These are phyloP conservation scores for Carallia brachiata DNA, from an alignment of 345 rosid genomes.

Conservation along the genomic window DNA sequence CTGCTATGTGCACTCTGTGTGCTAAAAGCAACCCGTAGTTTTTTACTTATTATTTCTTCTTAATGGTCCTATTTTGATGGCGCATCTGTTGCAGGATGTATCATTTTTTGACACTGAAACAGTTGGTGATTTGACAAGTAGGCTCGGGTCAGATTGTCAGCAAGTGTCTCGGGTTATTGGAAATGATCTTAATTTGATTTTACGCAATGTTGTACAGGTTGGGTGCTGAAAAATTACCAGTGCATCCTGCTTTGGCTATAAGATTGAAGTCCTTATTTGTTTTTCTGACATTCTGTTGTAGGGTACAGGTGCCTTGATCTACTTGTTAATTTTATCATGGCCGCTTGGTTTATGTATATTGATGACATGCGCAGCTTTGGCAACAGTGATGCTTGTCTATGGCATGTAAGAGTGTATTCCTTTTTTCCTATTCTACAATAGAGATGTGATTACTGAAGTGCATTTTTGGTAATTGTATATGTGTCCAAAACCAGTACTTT, in stretches of 20 bases:
- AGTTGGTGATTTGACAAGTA: constrained; percentile 95
- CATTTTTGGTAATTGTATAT: constrained; percentile 8
- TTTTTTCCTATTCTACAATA: constrained; percentile 15
- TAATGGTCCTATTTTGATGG: constrained; percentile 15
- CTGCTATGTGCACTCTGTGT: constrained; percentile 10
- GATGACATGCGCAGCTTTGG: constrained; percentile 67
- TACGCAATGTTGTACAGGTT: constrained; percentile 92
- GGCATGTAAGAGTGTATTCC: constrained; percentile 61
- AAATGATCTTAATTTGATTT: constrained; percentile 82
- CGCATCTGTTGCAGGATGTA: constrained; percentile 58
- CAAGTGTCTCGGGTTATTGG: constrained; percentile 96
- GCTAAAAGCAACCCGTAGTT: constrained; percentile 5
- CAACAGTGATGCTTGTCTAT: constrained; percentile 70
- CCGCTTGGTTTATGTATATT: constrained; percentile 82
- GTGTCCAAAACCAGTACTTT: background rate
- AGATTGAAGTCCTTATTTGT: constrained; percentile 20
- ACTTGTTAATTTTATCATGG: constrained; percentile 78
- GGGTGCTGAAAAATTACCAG: constrained; percentile 8
- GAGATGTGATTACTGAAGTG: background rate
- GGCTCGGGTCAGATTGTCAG: constrained; percentile 98
- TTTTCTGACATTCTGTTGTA: constrained; percentile 33
- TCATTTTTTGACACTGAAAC: constrained; percentile 91
- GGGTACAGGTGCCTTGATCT: constrained; percentile 87
- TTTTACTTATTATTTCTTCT: constrained; percentile 4
- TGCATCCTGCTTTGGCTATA: constrained; percentile 8